phyloP scores from a whole-genome alignment of 768 basidiomycete species.

The Suillus subalutaceus region DNA sequence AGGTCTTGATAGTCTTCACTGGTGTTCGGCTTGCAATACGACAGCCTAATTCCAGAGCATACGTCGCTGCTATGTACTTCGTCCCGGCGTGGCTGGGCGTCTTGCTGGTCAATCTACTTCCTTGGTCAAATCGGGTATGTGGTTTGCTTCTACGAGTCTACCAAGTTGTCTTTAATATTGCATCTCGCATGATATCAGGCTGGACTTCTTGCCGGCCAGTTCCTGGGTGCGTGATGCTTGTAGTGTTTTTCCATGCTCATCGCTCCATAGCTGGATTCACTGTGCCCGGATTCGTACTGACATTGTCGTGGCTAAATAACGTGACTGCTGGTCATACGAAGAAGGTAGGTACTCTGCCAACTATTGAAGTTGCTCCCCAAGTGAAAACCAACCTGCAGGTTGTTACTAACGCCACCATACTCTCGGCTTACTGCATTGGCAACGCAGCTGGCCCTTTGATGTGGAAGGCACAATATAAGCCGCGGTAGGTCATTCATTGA shows the following conservation, averaged over 20 bases:
- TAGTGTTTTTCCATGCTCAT: neutral
- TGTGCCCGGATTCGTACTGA: neutral
- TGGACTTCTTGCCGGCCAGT: slow-evolving; percentile 47
- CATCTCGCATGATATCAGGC: neutral
- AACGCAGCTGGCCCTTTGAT: neutral
- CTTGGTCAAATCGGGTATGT: neutral
- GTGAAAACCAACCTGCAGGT: neutral
- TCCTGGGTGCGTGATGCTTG: slow-evolving; percentile 44
- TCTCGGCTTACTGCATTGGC: neutral
- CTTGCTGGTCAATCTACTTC: neutral
- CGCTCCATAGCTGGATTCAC: slow-evolving; percentile 21
- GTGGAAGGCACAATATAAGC: slow-evolving; percentile 1
- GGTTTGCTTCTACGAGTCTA: neutral
- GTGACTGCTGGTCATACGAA: neutral
- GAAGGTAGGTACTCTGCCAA: neutral
- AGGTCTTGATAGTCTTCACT: neutral
- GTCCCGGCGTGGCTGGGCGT: neutral
- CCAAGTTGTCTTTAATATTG: neutral
- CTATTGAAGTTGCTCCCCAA: neutral
- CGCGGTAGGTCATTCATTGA: neutral
- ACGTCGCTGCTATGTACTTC: neutral
- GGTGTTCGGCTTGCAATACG: neutral
- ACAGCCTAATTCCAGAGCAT: neutral
- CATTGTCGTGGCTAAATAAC: neutral
- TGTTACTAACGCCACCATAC: neutral